Percentiles rank a stretch among this genome's conserved stretches.
These are phyloP conservation scores for Cyberlindnera suaveolens DNA, from an alignment of 805 yeast species.

Conservation along the genomic window DNA sequence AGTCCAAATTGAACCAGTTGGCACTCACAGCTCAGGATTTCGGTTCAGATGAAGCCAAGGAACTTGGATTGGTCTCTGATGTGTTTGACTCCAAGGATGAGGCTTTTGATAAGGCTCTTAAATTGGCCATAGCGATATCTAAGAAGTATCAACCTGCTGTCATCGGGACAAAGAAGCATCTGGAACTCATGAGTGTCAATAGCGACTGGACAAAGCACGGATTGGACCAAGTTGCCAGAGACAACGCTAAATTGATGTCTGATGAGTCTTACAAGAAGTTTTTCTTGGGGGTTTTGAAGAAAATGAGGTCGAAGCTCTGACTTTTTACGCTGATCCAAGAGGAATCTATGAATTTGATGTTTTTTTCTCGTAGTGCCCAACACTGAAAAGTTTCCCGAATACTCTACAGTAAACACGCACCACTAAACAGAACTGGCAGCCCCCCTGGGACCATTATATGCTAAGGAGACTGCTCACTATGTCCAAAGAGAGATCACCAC, in stretches of 20 bases:
- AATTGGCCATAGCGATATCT: conserved; percentile 40
- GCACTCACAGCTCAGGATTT: conserved; percentile 59
- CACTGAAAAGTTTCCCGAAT: too few relatives aligned
- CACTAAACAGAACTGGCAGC: too few relatives aligned
- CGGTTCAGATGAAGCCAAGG: conserved; percentile 45
- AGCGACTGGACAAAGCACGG: conserved; percentile 37
- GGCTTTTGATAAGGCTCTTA: conserved; percentile 44
- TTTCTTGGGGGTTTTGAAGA: conserved; percentile 4
- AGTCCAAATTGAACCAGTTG: conserved; percentile 51
- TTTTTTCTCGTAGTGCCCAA: too few relatives aligned
- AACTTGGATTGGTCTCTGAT: conserved; percentile 48
- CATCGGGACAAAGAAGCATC: conserved; percentile 52
- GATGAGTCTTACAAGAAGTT: conserved; percentile 6
- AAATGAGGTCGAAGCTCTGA: conserved; percentile 5
- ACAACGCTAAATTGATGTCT: conserved; percentile 33
- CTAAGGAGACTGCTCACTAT: background rate
- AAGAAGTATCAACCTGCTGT: conserved; percentile 51
- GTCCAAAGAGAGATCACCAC: conserved; percentile 10
- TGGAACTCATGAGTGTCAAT: conserved; percentile 37
- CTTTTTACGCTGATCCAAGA: background rate
- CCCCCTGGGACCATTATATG: background rate
- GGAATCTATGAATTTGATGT: too few relatives aligned
- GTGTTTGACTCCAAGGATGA: conserved; percentile 39
- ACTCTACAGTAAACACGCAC: too few relatives aligned
- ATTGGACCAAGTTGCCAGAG: conserved; percentile 45